Conservation (phyloP, 345 rosid species). For the Eucalyptus cloeziana region DNA sequence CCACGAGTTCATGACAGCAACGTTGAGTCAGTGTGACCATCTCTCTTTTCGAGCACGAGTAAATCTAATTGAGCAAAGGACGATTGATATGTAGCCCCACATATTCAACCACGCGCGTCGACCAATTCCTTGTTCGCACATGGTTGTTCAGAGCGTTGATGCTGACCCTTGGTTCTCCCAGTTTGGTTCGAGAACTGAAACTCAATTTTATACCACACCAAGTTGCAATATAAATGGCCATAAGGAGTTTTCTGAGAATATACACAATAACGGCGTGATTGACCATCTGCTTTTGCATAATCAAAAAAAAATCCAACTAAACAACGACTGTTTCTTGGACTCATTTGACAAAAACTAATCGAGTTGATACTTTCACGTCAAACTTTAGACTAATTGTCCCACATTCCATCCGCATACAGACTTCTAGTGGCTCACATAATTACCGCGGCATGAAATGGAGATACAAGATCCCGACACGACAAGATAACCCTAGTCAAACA, state of each 20-base stretch:
- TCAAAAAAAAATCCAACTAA: background rate
- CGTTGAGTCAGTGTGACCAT: background rate
- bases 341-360: background rate
- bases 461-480: background rate
- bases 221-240: background rate
- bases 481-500: background rate
- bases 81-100: background rate
- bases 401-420: background rate
- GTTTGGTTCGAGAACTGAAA: background rate
- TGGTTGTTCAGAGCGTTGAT: background rate
- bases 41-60: background rate
- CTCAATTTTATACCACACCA: background rate
- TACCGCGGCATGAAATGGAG: background rate
- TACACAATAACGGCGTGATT: background rate
- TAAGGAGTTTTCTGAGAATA: background rate
- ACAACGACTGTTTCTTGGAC: background rate
- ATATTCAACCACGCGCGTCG: background rate
- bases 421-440: background rate
- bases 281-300: background rate
- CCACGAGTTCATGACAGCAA: background rate
- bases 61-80: background rate
- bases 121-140: background rate
- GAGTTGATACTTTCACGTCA: background rate
- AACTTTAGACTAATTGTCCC: background rate
- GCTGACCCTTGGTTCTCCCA: background rate